A percentile compares a stretch with the other conserved stretches of the same genome.
Conservation (phyloP, 805 yeast species). For the Vanderwaltozyma verrucispora region DNA sequence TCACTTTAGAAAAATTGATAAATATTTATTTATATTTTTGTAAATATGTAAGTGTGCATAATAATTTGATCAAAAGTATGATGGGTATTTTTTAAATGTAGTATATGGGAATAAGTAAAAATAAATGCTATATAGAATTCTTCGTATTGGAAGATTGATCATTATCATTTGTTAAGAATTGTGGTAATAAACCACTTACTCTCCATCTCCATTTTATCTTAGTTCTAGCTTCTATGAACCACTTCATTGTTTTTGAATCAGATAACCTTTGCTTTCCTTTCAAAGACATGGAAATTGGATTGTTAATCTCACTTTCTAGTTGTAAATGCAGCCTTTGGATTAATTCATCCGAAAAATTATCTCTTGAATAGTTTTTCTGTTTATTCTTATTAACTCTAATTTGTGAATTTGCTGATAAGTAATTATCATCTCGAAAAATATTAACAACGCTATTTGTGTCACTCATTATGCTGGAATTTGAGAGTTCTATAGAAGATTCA, state of each 20-base stretch:
- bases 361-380: background rate
- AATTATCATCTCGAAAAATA: background rate
- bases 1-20: too few relatives aligned
- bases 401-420: conserved; percentile 2
- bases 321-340: conserved; percentile 27
- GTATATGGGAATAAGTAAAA: background rate
- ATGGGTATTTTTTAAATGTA: too few relatives aligned
- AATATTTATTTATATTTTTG: too few relatives aligned
- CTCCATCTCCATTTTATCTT: conserved; percentile 46
- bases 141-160: too few relatives aligned
- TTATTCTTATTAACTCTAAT: too few relatives aligned
- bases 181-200: conserved; percentile 35
- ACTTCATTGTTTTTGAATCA: conserved; percentile 17
- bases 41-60: too few relatives aligned
- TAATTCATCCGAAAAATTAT: conserved; percentile 26
- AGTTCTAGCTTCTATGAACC: conserved; percentile 31
- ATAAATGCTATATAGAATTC: background rate
- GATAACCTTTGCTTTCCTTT: conserved; percentile 1
- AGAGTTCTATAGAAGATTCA: conserved; percentile 19
- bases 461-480: conserved; percentile 6
- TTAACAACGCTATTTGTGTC: conserved; percentile 9
- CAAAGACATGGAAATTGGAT: background rate
- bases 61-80: too few relatives aligned
- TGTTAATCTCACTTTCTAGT: conserved; percentile 6
- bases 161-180: conserved; percentile 8